These are phyloP conservation scores for Starmerella tilneyi DNA, from an alignment of 805 yeast genomes.

Conservation along the genomic window DNA sequence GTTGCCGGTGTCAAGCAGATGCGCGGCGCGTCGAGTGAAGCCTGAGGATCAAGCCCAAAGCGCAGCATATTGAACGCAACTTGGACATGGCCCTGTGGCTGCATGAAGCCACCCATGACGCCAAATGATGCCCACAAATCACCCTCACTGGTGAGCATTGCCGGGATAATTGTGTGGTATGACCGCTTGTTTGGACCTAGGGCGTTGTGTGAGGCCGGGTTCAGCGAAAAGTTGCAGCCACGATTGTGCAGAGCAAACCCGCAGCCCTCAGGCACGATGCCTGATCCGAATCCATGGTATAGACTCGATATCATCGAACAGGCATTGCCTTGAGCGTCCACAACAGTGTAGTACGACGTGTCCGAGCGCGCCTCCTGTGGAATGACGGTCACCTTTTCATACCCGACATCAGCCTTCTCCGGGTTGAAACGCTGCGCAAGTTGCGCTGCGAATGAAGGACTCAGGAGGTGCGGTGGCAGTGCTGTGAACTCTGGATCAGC, in stretches of 20 bases:
- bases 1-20: slow-evolving; percentile 51
- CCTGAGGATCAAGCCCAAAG: slow-evolving; percentile 60
- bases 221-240: slow-evolving; percentile 62
- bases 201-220: slow-evolving; percentile 47
- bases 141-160: slow-evolving; percentile 48
- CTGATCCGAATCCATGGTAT: slow-evolving; percentile 58
- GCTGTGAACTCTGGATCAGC: slow-evolving; percentile 41
- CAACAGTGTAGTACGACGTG: slow-evolving; percentile 57
- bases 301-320: slow-evolving; percentile 73
- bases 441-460: slow-evolving; percentile 40
- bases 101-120: slow-evolving; percentile 81
- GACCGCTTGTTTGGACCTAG: slow-evolving; percentile 63
- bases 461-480: slow-evolving; percentile 36
- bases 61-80: slow-evolving; percentile 55
- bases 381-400: slow-evolving; percentile 39
- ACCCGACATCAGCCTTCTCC: slow-evolving; percentile 34
- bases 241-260: slow-evolving; percentile 70
- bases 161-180: slow-evolving; percentile 77
- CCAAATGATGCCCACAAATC: slow-evolving; percentile 64
- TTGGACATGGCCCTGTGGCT: slow-evolving; percentile 77
- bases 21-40: slow-evolving; percentile 66
- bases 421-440: slow-evolving; percentile 42
- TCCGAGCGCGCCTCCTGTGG: slow-evolving; percentile 45
- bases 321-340: slow-evolving; percentile 64
- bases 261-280: slow-evolving; percentile 45